Conservation (phyloP, 1,139 yeast species). For the Yamadazyma conglobata region DNA sequence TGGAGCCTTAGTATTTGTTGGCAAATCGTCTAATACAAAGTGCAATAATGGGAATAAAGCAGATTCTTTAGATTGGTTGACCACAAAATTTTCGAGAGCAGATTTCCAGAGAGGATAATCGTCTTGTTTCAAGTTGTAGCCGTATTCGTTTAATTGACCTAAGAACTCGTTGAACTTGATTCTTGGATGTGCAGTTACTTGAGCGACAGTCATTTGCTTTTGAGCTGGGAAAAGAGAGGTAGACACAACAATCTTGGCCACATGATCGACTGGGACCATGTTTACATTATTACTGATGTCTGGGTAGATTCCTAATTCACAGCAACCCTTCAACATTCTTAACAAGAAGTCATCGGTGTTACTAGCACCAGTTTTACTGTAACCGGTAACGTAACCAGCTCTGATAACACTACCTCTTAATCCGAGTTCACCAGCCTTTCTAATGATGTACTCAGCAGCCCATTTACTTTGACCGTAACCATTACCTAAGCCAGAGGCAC, state of each 20-base stretch:
- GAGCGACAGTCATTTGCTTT: slow-evolving; percentile 66
- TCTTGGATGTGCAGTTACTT: slow-evolving; percentile 97
- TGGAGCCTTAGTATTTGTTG: slow-evolving; percentile 90
- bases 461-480: slow-evolving; percentile 98
- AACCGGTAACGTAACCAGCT: slow-evolving; percentile 96
- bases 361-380: slow-evolving; percentile 75
- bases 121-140: slow-evolving; percentile 60
- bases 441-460: slow-evolving; percentile 89
- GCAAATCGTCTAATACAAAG: slow-evolving; percentile 88
- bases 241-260: slow-evolving; percentile 86
- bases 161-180: slow-evolving; percentile 74
- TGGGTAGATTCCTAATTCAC: slow-evolving; percentile 82
- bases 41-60: slow-evolving; percentile 92
- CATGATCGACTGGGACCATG: slow-evolving; percentile 98
- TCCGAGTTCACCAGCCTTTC: slow-evolving; percentile 85
- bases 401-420: slow-evolving; percentile 85
- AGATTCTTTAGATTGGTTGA: slow-evolving; percentile 66
- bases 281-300: slow-evolving; percentile 84
- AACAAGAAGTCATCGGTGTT: slow-evolving; percentile 95
- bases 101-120: slow-evolving; percentile 80
- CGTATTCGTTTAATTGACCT: slow-evolving; percentile 61
- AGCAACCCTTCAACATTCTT: slow-evolving; percentile 91
- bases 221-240: slow-evolving; percentile 75
- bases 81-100: slow-evolving; percentile 71
- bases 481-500: slow-evolving; percentile 75